A percentile compares a stretch with the other conserved stretches of the same genome.
These are phyloP conservation scores for Fusarium guadeloupense DNA, from an alignment of 2,329 filamentous ascomycete genomes.

Conservation along the genomic window DNA sequence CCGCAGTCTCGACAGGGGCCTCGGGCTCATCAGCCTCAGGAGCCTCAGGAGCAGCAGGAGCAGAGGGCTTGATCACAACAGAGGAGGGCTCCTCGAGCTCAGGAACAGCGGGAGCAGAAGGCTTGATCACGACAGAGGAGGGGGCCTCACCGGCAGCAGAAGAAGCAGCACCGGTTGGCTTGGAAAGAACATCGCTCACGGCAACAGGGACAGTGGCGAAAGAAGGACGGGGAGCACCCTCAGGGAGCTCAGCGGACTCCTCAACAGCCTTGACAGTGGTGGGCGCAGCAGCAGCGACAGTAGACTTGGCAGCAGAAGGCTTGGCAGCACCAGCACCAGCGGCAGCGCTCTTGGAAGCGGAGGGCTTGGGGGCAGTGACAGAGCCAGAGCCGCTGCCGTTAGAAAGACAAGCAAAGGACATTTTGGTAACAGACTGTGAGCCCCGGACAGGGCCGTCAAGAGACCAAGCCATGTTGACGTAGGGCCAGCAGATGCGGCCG, in stretches of 20 bases:
- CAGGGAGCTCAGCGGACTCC: constrained; percentile 13
- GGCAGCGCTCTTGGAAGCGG: constrained; percentile 22
- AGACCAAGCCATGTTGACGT: constrained; percentile 64
- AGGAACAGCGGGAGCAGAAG: background rate
- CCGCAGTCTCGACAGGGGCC: background rate
- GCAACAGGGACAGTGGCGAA: constrained; percentile 19
- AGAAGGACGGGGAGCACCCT: constrained; percentile 34
- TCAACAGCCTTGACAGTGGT: constrained; percentile 16
- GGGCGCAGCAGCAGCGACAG: constrained; percentile 10
- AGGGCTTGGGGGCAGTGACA: constrained; percentile 5
- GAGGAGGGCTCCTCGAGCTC: constrained; percentile 18
- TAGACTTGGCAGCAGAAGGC: constrained; percentile 9
- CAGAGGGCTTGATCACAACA: constrained; percentile 14
- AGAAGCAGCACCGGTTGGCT: constrained; percentile 1
- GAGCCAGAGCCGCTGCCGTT: constrained; percentile 24
- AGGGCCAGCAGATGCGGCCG: constrained; percentile 69
- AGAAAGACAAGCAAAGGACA: constrained; percentile 62
- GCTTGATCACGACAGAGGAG: no score
- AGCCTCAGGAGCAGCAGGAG: no score
- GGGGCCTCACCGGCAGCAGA: no score
- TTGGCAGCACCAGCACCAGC: constrained; percentile 8
- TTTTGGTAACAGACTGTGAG: constrained; percentile 50
- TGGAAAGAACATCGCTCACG: constrained; percentile 27
- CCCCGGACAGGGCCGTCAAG: constrained; percentile 38
- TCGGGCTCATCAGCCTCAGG: background rate